Evolutionary conservation across 176 grass and related monocot genomes (phyloP), one percentile per base, ranked within the genome.

Genomic region (Bolboschoenus planiculmis): DNA sequence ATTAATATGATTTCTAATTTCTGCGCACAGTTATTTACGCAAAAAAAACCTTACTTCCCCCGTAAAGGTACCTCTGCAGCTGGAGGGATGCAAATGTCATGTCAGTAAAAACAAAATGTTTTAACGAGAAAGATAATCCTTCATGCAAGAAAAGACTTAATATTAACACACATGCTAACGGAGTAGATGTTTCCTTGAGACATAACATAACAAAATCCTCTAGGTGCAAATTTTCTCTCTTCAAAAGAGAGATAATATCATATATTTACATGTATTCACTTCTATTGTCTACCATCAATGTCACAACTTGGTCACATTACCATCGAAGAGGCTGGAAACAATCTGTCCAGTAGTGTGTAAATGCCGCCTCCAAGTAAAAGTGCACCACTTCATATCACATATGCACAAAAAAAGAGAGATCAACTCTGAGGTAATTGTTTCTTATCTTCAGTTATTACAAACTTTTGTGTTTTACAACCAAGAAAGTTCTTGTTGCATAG

Each of bases 351-450:
- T 43, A 97, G 79, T 23, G 95, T 94, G 76, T 94, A 94, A 68
- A 97, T 48, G 51, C 95, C 95, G 56, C 92, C 92, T 56, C 92
- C 90, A 27, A 97, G 86, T 63, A 97, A 81, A 85, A 97, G 93
- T 13, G 92, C 70, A 30, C 92, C 95, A 84, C 95, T 94, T 88
- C 47, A 75, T 1, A 29, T 10, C 2, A 57, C 24, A 71, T 64
- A 18, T 79, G 73, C 50, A 82, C 23, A 13, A 84, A 73, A 58
- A 10, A 23, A 67, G 78, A 56, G 7, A 16, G 64, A 30, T 75
- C 10, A 30, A 31, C n/a, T n/a, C 18, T 73, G 13, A 56, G 21
- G 64, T 65, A 56, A 35, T 35, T 47, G n/a, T 14, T 46, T 44
- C 51, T 85, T 53, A 42, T 27, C 10, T 48, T 16, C 4, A 50